Conservation (phyloP, 805 yeast species). For the Cyberlindnera americana region DNA sequence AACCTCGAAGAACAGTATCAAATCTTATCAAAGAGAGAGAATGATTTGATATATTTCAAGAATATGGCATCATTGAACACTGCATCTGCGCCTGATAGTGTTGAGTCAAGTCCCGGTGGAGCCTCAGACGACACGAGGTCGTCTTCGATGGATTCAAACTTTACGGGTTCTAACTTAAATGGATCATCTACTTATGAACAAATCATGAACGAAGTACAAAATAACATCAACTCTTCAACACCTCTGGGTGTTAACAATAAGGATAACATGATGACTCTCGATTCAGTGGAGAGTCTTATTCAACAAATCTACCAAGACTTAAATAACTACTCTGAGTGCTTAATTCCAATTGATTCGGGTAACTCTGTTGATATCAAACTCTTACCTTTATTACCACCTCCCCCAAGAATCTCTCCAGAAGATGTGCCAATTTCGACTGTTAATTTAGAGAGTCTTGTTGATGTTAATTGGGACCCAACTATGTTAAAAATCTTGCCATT, state of each 20-base stretch:
- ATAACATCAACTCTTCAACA: conserved; percentile 23
- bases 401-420: conserved; percentile 66
- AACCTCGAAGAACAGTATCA: conserved; percentile 88
- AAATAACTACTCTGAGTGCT: conserved; percentile 93
- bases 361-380: conserved; percentile 89
- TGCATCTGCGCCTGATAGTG: conserved; percentile 6
- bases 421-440: conserved; percentile 95
- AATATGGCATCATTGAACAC: conserved; percentile 5
- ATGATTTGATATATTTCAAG: conserved; percentile 36
- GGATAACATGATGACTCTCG: conserved; percentile 26
- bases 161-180: conserved; percentile 9
- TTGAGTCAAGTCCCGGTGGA: conserved; percentile 7
- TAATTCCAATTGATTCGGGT: conserved; percentile 86
- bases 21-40: conserved; percentile 56
- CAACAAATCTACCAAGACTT: conserved; percentile 92
- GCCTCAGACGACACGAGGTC: conserved; percentile 18
- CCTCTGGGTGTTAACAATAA: conserved; percentile 26
- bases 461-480: conserved; percentile 96
- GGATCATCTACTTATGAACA: conserved; percentile 26
- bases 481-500: conserved; percentile 83
- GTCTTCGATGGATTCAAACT: conserved; percentile 20
- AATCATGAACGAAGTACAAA: conserved; percentile 28
- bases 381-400: conserved; percentile 84
- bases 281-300: conserved; percentile 68
- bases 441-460: conserved; percentile 65